Percentiles rank a stretch among this genome's conserved stretches.
Evolutionary conservation across 2,329 filamentous ascomycete genomes (phyloP).

Genomic region (Penicillium brasilianum): DNA sequence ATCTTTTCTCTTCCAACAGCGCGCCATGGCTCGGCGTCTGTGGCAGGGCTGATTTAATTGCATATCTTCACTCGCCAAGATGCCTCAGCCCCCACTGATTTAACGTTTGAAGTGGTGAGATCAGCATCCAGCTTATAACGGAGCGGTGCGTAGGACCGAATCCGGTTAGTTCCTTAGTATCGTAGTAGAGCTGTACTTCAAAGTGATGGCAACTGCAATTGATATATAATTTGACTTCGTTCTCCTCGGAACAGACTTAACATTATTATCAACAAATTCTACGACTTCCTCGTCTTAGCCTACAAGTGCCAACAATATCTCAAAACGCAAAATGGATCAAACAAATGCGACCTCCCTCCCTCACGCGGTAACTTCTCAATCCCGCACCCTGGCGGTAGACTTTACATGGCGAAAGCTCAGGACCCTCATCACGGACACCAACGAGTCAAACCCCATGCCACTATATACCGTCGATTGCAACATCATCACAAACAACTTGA

Average conservation of each 20-base stretch:
- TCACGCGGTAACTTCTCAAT: constrained; percentile 12
- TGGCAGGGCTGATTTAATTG: constrained; percentile 1
- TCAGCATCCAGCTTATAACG: constrained; percentile 1
- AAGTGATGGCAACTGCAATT: neutral
- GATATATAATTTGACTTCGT: neutral
- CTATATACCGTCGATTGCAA: constrained; percentile 28
- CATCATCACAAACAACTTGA: constrained; percentile 23
- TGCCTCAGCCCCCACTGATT: neutral
- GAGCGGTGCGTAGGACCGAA: neutral
- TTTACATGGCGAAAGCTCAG: constrained; percentile 34
- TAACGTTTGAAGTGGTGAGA: neutral
- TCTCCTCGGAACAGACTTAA: neutral
- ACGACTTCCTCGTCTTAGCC: neutral
- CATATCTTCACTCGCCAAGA: neutral
- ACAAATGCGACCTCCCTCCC: neutral
- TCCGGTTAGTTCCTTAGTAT: neutral
- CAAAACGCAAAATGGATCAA: constrained; percentile 4
- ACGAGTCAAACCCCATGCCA: constrained; percentile 16
- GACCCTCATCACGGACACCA: constrained; percentile 26
- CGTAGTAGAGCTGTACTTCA: neutral
- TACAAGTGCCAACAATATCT: neutral
- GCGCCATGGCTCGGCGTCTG: neutral
- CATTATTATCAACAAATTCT: neutral
- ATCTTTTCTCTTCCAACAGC: neutral
- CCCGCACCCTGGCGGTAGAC: constrained; percentile 29